Base-by-base conservation (phyloP, 1,284 basidiomycete genomes). In the Rhodotorula sp. region DNA sequence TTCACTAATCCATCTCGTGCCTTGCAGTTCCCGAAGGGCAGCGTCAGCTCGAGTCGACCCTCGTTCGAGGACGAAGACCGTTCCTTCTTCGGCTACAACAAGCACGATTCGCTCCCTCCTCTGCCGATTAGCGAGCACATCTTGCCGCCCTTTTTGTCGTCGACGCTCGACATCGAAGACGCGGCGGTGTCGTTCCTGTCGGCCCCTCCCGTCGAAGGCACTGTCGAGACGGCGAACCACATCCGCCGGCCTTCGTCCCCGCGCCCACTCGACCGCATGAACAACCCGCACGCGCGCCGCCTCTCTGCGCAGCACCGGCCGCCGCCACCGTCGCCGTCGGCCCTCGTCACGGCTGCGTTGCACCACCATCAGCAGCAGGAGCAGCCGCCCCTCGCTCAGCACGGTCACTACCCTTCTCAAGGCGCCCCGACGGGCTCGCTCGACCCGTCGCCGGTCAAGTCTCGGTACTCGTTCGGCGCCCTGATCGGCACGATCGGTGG, bases 161-260 rank as follows among this genome's bases (percentile, higher is more conserved):
- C 73, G 19, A 72, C 68, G 31, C 71, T 76, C 60, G 74, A 74
- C 48, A 64, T 75, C 68, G 75, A 76, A 50, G 75, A 76, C 50
- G 65, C 69, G 18, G 49, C 60, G 16, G 64, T 70, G 57, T 12
- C 56, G n/a, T 62, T 68, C 55, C 62, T 69, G 57, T 59, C 61
- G 18, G 7, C 66, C 8, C 66, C 60, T 31, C 26, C 49, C 21
- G 47, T n/a, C 23, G 62, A 64, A 55, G 61, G 60, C 47, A 66
- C 67, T 8, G 50, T 55, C 68, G 67, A 59, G 19, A 54, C 55
- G 12, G 62, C 67, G 26, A 55, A 56, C 28, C 74, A 76, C 69
- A 26, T 66, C 23, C 75, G 75, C 26, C 70, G 75, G 19, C 75
- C 75, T 3, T 76, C 75, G 8, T 74, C 70, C 21, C 75, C 75